Evolutionary conservation across 345 rosid species (phyloP), one percentile per base, ranked within the genome.

Genomic region (Populus deltoides): DNA sequence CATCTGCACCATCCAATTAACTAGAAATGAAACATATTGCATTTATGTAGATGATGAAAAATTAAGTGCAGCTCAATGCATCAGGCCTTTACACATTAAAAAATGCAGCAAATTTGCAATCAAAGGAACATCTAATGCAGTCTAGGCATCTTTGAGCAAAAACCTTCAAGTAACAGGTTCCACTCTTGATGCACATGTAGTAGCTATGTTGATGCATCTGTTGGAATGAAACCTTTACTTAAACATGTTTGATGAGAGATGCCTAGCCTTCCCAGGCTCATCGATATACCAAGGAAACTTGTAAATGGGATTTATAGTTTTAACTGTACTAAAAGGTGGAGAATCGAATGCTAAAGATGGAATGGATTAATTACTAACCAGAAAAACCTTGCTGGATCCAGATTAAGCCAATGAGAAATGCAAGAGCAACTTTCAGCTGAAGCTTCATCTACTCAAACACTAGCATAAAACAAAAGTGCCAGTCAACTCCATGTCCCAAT

Each of bases 351-450:
- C 6, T 51, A 69, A 1, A 71, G 62, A 75, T 43, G 31, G 51
- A 47, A 80, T 10, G 66, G 66, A 67, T 41, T 41, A 8, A 78
- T 80, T 77, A 88, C 92, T 88, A 69, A 96, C 99, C 97, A 74
- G 92, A 88, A 81, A 86, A 77, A 81, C 90, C 86, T 79, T 63
- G 92, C 75, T 82, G 92, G 81, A 92, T 47, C 80, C 86, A 81
- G 81, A 89, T 81, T 77, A 93, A 77, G 74, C 85, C 29, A 73
- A 86, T 29, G 63, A 91, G 80, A 84, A 79, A 83, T 66, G 79
- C 72, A 79, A 96, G 79, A 25, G 77, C 79, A 17, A 84, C 81
- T 84, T 80, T 78, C 73, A 85, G 83, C 77, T 77, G 85, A 69
- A 83, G 84, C 92, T 85, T 93, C 94, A 89, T 93, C 79, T 87